Percentiles rank a stretch among this genome's conserved stretches.
phyloP scores from a whole-genome alignment of 2,329 filamentous ascomycete genomes.

The Akanthomyces muscarius region DNA sequence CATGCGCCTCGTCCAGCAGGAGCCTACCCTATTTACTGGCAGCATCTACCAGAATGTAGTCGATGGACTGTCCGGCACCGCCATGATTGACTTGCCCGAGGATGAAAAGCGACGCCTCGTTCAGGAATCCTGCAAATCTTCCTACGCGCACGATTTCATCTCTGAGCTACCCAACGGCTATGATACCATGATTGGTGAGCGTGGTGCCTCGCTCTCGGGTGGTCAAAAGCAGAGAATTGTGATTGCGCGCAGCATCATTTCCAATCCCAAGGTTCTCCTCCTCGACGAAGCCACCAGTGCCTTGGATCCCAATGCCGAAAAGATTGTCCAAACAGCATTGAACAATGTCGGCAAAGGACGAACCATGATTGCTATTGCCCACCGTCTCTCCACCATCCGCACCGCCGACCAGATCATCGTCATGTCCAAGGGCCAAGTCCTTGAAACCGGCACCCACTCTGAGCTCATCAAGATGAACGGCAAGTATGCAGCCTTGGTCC shows the following conservation, averaged over 20 bases:
- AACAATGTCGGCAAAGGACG: slow-evolving; percentile 51
- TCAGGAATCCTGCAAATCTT: slow-evolving; percentile 44
- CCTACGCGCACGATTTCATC: slow-evolving; percentile 53
- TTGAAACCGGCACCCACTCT: slow-evolving; percentile 61
- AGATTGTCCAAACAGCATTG: slow-evolving; percentile 53
- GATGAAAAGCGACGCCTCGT: slow-evolving; percentile 44
- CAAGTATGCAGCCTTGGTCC: slow-evolving; percentile 50
- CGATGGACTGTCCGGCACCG: slow-evolving; percentile 40
- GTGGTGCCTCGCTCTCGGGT: slow-evolving; percentile 61
- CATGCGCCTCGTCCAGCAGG: slow-evolving; percentile 49
- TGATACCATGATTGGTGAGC: slow-evolving; percentile 59
- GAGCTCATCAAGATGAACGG: slow-evolving; percentile 46
- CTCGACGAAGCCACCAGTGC: slow-evolving; percentile 68
- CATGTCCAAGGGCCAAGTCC: slow-evolving; percentile 52
- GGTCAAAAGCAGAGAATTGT: slow-evolving; percentile 65
- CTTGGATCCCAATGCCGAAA: slow-evolving; percentile 42
- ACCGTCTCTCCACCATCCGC: slow-evolving; percentile 55
- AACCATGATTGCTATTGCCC: slow-evolving; percentile 64
- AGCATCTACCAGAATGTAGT: slow-evolving; percentile 51
- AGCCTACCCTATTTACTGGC: slow-evolving; percentile 51
- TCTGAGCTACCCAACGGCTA: slow-evolving; percentile 50
- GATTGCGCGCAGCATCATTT: slow-evolving; percentile 63
- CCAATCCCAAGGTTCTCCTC: slow-evolving; percentile 59
- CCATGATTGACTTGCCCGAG: slow-evolving; percentile 34
- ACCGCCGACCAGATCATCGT: slow-evolving; percentile 65